Evolutionary conservation across 2,329 filamentous ascomycete genomes (phyloP).

Genomic region (Botrytis medusae): DNA sequence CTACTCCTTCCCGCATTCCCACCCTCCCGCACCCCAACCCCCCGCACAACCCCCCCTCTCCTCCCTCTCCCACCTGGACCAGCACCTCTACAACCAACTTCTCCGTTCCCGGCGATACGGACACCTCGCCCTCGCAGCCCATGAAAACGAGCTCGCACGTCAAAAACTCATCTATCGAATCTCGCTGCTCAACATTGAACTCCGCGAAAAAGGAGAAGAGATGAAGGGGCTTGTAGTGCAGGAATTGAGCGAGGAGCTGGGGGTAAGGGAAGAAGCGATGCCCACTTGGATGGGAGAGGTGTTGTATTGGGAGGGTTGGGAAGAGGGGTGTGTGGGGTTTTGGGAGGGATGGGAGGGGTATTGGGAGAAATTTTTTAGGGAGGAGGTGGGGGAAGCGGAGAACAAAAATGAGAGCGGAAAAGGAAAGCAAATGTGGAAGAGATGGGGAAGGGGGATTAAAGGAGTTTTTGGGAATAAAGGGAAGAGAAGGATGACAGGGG

Average conservation of each 20-base stretch:
- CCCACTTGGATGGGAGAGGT: background rate
- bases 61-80: background rate
- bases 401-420: background rate
- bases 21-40: too few relatives aligned
- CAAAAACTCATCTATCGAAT: background rate
- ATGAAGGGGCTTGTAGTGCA: background rate
- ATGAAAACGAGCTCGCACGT: background rate
- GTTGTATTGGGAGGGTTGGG: background rate
- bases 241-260: background rate
- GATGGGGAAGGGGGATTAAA: background rate
- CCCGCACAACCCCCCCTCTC: too few relatives aligned
- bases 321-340: background rate
- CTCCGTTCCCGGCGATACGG: background rate
- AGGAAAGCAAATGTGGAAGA: background rate
- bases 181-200: background rate
- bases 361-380: background rate
- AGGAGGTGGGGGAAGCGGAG: background rate
- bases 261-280: background rate
- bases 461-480: background rate
- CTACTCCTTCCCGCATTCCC: too few relatives aligned
- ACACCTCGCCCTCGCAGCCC: fast-evolving
- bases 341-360: background rate
- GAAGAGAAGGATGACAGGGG: background rate
- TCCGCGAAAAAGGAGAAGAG: background rate
- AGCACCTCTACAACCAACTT: background rate